Conservation (phyloP, 177 flowering plant species). For the Vitis hybrid region DNA sequence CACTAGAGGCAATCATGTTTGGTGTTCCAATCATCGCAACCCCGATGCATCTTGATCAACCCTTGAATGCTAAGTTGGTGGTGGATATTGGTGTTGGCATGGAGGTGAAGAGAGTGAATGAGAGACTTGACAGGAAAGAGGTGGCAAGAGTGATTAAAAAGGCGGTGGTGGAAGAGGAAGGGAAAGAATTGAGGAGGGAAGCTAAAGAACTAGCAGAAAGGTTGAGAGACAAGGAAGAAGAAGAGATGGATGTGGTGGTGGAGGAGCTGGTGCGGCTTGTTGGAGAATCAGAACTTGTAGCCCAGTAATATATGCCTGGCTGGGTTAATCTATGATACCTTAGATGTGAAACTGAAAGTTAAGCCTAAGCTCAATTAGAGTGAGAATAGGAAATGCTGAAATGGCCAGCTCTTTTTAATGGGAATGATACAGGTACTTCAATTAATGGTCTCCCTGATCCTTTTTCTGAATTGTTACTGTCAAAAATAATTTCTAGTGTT, state of each 20-base stretch:
- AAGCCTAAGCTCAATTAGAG: no score
- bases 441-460: no score
- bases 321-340: no score
- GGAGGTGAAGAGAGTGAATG: constrained; percentile 12
- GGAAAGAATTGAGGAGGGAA: background rate
- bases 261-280: background rate
- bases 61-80: constrained; percentile 16
- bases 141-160: background rate
- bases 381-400: no score
- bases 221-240: background rate
- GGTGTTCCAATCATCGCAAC: constrained; percentile 18
- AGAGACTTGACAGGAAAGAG: background rate
- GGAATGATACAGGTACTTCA: no score
- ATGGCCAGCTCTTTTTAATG: no score
- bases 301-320: no score
- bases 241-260: constrained; percentile 1
- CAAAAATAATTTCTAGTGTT: no score
- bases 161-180: constrained; percentile 6
- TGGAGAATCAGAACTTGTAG: no score
- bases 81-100: constrained; percentile 15
- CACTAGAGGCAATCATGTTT: background rate
- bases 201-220: constrained; percentile 1
- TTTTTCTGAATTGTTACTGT: no score
- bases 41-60: constrained; percentile 25
- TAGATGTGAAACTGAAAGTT: no score